Evolutionary conservation across 257 asterid genomes (phyloP).

Genomic region (Scutellaria barbata): DNA sequence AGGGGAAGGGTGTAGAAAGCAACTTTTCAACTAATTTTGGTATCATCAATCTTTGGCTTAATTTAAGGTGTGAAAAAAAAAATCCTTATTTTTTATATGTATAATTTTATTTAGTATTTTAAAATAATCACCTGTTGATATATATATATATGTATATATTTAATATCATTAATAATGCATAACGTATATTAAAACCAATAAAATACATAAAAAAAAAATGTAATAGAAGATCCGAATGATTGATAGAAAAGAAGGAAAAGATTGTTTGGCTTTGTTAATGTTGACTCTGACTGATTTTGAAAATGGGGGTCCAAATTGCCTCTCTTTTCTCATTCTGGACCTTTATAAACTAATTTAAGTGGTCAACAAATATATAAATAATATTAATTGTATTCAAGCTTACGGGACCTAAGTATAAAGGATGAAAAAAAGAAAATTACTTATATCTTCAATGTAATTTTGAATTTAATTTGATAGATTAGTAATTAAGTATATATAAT

Average conservation of each 20-base stretch:
- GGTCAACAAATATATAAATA: neutral
- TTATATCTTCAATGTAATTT: neutral
- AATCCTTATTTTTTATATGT: too few species aligned
- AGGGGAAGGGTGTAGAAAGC: constrained; percentile 36
- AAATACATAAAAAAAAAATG: too few species aligned
- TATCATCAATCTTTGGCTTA: constrained; percentile 38
- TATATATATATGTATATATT: too few species aligned
- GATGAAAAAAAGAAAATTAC: too few species aligned
- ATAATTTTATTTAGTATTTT: too few species aligned
- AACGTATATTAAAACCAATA: too few species aligned
- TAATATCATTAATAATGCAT: too few species aligned
- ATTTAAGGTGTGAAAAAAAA: constrained; percentile 31
- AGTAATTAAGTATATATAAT: too few species aligned
- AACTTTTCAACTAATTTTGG: constrained; percentile 41
- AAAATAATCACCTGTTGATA: too few species aligned
- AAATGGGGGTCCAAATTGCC: constrained; percentile 22
- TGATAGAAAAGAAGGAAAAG: neutral
- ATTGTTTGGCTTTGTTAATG: constrained; percentile 28
- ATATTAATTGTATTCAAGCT: neutral
- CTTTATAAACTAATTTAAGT: neutral
- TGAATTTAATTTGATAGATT: neutral
- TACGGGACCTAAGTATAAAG: neutral
- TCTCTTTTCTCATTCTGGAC: neutral
- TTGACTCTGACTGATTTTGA: constrained; percentile 29
- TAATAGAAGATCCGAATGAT: too few species aligned